Evolutionary conservation across 78 protist species (phyloP).

Genomic region (Anaeramoeba ignava): DNA sequence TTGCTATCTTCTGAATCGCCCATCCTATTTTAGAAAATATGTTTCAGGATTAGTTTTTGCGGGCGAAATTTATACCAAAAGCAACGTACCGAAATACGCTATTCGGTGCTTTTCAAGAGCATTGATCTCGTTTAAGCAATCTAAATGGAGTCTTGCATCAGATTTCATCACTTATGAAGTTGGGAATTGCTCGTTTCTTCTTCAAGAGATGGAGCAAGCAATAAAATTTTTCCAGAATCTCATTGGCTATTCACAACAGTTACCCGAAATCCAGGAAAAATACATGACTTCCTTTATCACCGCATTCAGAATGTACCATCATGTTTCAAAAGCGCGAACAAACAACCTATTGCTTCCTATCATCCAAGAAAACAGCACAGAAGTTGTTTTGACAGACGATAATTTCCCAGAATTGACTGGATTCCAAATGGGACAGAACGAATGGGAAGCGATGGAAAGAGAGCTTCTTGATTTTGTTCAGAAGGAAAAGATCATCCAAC

Average conservation of each 20-base stretch:
- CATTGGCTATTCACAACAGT: not conserved
- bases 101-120: not conserved
- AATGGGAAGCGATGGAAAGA: too few species aligned
- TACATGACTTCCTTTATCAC: not conserved
- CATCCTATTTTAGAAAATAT: not conserved
- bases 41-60: not conserved
- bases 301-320: not conserved
- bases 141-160: not conserved
- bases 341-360: not conserved
- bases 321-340: not conserved
- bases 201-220: not conserved
- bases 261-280: not conserved
- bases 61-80: not conserved
- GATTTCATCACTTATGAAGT: not conserved
- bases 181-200: not conserved
- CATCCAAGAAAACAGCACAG: not conserved
- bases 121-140: not conserved
- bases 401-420: too few species aligned
- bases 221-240: not conserved
- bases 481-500: too few species aligned
- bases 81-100: not conserved
- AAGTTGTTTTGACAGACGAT: not conserved
- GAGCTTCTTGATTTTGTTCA: too few species aligned
- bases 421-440: too few species aligned
- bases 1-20: not conserved